Evolutionary conservation across 2,329 filamentous ascomycete species (phyloP).

Genomic region (Colletotrichum lini): DNA sequence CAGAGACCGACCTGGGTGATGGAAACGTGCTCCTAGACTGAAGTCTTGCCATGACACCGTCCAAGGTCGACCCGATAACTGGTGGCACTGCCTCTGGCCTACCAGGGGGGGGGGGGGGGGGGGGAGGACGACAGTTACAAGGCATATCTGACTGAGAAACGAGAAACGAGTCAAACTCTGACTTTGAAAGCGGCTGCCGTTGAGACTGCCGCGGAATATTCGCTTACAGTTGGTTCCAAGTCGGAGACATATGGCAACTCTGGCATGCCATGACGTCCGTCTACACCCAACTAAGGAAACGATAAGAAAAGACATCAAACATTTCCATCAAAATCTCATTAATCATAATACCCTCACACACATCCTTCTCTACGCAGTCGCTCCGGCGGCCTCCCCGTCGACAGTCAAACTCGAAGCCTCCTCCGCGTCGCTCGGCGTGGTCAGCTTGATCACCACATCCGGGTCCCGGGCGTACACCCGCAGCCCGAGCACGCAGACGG

Average conservation of each 20-base stretch:
- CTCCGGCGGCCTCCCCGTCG: slow-evolving; percentile 49
- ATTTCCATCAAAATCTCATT: background rate
- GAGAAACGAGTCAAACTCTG: background rate
- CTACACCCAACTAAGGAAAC: too few relatives aligned
- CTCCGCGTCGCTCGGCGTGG: slow-evolving; percentile 50
- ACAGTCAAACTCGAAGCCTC: slow-evolving; percentile 48
- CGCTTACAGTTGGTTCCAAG: too few relatives aligned
- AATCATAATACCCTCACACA: background rate
- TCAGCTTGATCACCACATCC: slow-evolving; percentile 52
- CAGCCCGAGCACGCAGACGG: slow-evolving; percentile 58
- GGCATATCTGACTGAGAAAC: background rate
- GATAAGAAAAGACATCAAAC: background rate
- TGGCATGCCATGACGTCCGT: background rate
- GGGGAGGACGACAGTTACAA: too few relatives aligned
- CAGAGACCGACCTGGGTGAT: too few relatives aligned
- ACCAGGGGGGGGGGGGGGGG: too few relatives aligned
- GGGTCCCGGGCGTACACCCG: slow-evolving; percentile 56
- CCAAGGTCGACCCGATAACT: too few relatives aligned
- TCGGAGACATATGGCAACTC: too few relatives aligned
- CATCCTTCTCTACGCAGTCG: slow-evolving; percentile 46
- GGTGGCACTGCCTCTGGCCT: too few relatives aligned
- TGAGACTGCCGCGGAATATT: too few relatives aligned
- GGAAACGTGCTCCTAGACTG: too few relatives aligned
- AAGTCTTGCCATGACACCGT: too few relatives aligned
- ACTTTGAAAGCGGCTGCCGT: too few relatives aligned